Conservation (phyloP, 208 protist species). For the Leishmania turanica region DNA sequence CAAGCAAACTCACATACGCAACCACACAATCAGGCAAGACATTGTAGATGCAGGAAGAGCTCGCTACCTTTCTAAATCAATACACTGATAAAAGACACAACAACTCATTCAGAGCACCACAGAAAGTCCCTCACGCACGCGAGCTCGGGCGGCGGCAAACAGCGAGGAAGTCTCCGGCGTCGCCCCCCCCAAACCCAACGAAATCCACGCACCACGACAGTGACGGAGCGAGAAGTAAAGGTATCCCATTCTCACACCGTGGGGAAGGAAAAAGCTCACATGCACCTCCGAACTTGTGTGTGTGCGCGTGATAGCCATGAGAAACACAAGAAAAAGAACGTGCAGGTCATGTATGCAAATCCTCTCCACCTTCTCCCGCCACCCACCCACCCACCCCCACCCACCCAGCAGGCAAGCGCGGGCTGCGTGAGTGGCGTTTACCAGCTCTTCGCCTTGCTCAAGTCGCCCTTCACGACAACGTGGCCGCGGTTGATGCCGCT, state of each 20-base stretch:
- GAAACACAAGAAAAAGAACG: background rate
- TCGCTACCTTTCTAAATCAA: background rate
- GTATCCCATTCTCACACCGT: background rate
- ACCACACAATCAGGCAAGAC: background rate
- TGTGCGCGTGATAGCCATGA: background rate
- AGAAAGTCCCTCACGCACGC: background rate
- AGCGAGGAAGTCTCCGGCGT: background rate
- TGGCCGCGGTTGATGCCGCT: slow-evolving; percentile 28
- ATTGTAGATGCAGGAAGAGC: background rate
- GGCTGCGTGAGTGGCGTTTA: background rate
- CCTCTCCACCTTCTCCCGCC: background rate
- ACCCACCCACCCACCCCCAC: background rate
- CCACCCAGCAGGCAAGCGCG: background rate
- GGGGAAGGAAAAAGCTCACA: background rate
- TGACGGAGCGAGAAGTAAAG: background rate
- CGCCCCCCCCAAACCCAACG: background rate
- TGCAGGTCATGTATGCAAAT: background rate
- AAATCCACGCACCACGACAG: background rate
- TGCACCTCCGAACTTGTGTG: background rate
- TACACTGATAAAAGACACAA: background rate
- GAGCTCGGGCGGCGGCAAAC: background rate
- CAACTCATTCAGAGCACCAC: background rate
- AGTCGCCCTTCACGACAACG: slow-evolving; percentile 55
- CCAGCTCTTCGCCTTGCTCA: slow-evolving; percentile 52
- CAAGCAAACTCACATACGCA: background rate